Conservation (phyloP, 345 rosid genomes). For the Ailanthus altissimus region DNA sequence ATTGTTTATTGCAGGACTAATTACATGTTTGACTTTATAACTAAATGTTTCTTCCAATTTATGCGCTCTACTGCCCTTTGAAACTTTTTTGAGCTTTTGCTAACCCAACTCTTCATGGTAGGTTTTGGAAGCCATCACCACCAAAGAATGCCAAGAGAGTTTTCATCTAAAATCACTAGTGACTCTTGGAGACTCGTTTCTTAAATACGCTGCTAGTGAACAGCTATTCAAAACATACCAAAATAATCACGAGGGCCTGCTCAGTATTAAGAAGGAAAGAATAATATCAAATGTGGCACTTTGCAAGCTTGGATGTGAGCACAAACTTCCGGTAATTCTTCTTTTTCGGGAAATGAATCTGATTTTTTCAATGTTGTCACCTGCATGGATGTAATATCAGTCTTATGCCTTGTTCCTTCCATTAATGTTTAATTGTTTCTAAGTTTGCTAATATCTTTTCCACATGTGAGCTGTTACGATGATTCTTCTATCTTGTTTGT, state of each 20-base stretch:
- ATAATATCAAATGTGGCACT: constrained; percentile 70
- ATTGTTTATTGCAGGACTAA: neutral
- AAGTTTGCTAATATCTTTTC: neutral
- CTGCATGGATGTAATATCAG: neutral
- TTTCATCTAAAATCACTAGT: constrained; percentile 86
- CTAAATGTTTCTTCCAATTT: neutral
- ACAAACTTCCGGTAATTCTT: constrained; percentile 67
- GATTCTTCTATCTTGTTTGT: neutral
- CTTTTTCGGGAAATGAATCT: neutral
- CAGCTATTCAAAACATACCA: constrained; percentile 58
- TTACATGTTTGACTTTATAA: neutral
- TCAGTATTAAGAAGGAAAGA: constrained; percentile 62
- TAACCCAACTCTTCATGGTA: constrained; percentile 27
- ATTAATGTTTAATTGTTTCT: neutral
- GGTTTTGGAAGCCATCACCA: constrained; percentile 90
- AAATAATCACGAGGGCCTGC: constrained; percentile 77
- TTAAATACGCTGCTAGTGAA: constrained; percentile 78
- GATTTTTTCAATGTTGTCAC: constrained; percentile 1
- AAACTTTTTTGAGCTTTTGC: constrained; percentile 7
- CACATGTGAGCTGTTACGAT: neutral
- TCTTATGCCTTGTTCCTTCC: neutral
- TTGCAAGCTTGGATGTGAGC: constrained; percentile 64
- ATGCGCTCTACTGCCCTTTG: neutral
- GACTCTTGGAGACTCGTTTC: constrained; percentile 93
- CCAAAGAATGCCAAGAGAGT: constrained; percentile 75